phyloP scores from a whole-genome alignment of 2,329 filamentous ascomycete species.

The Ceratocystis harringtonii region DNA sequence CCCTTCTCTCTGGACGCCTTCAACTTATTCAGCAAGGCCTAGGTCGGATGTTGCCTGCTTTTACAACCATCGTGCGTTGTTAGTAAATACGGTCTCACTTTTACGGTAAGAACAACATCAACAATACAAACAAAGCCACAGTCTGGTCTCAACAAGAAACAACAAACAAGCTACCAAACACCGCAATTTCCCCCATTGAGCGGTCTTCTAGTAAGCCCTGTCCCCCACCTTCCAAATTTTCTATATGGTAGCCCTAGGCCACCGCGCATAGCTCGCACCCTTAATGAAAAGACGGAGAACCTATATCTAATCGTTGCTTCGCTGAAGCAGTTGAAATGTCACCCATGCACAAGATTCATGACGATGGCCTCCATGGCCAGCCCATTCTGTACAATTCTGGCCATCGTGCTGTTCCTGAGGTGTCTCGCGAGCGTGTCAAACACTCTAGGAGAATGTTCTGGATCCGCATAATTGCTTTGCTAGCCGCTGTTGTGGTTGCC shows the following conservation, averaged over 20 bases:
- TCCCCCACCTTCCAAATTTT: not conserved
- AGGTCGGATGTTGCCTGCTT: not conserved
- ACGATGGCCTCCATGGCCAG: slow-evolving; percentile 4
- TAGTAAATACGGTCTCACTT: not conserved
- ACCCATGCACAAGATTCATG: not conserved
- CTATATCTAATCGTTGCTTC: not conserved
- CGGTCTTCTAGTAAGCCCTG: not conserved
- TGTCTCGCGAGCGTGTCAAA: not conserved
- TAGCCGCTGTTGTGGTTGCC: slow-evolving; percentile 9
- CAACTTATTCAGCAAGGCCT: no score
- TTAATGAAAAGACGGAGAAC: not conserved
- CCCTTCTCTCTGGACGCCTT: not conserved
- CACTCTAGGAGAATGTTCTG: slow-evolving; percentile 11
- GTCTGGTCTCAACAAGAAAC: slow-evolving; percentile 1
- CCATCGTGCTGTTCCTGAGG: slow-evolving; percentile 7
- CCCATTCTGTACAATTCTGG: slow-evolving; percentile 6
- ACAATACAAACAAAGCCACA: not conserved
- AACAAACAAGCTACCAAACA: not conserved
- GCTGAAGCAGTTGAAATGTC: not conserved
- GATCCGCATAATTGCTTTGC: slow-evolving; percentile 8
- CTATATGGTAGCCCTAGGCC: not conserved
- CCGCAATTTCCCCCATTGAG: not conserved
- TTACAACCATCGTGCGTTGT: not conserved
- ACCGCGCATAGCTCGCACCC: not conserved
- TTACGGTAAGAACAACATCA: not conserved